phyloP scores from a whole-genome alignment of 2,329 filamentous ascomycete genomes.

The Colletotrichum higginsianum region DNA sequence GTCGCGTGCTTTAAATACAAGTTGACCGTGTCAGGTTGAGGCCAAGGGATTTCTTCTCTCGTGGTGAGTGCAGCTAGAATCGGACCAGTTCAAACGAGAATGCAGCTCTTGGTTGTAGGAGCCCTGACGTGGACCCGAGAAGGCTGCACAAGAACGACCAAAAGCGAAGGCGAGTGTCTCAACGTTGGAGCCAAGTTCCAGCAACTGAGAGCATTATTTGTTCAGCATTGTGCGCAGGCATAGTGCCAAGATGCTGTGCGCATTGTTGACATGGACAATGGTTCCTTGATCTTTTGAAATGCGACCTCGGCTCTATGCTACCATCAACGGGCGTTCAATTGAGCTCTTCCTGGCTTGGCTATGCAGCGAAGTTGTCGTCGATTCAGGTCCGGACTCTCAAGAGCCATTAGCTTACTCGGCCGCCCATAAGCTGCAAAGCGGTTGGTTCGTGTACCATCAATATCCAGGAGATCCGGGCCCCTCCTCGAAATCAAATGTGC shows the following conservation, averaged over 20 bases:
- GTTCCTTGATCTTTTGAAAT: slow-evolving; percentile 8
- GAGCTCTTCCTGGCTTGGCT: slow-evolving; percentile 12
- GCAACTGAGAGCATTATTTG: background rate
- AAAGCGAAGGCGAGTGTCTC: background rate
- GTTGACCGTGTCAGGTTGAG: slow-evolving; percentile 2
- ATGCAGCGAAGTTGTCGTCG: slow-evolving; percentile 20
- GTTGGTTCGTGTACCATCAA: background rate
- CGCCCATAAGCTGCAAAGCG: slow-evolving; percentile 7
- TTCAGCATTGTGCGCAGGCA: slow-evolving; percentile 7
- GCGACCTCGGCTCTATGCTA: slow-evolving; percentile 18
- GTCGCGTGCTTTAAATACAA: slow-evolving; percentile 1
- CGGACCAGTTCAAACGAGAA: background rate
- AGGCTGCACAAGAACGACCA: slow-evolving; percentile 15
- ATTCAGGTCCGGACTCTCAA: slow-evolving; percentile 6
- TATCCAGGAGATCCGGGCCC: slow-evolving; percentile 5
- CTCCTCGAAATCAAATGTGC: slow-evolving; percentile 21
- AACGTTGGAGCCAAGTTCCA: background rate
- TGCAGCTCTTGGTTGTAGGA: slow-evolving; percentile 6
- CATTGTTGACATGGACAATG: slow-evolving; percentile 20
- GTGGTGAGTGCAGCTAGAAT: slow-evolving; percentile 7
- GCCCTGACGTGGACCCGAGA: slow-evolving; percentile 3
- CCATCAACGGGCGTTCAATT: slow-evolving; percentile 6
- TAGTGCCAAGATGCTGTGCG: background rate
- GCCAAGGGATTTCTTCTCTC: background rate
- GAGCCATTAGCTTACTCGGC: slow-evolving; percentile 21